These are phyloP conservation scores for Candida pseudoviswanathii DNA, from an alignment of 1,139 yeast species.

Conservation along the genomic window DNA sequence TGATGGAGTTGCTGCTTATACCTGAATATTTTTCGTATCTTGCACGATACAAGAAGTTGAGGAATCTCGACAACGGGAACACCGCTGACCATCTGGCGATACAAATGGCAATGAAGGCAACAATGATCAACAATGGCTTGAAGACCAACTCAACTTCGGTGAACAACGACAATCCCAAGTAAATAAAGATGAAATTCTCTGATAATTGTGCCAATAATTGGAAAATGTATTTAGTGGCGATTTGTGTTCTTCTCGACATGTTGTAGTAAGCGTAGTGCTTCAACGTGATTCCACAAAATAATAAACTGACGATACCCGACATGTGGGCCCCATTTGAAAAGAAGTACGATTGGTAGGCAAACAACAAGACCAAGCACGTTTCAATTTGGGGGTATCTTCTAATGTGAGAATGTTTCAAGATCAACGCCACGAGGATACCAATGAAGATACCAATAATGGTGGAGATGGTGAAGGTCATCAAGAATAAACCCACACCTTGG, in stretches of 20 bases:
- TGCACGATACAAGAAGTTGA: constrained; percentile 76
- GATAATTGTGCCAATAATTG: constrained; percentile 92
- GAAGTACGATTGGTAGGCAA: constrained; percentile 95
- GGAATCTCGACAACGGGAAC: constrained; percentile 83
- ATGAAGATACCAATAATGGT: constrained; percentile 85
- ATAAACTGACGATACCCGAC: constrained; percentile 95
- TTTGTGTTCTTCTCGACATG: constrained; percentile 96
- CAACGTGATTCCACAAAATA: constrained; percentile 94
- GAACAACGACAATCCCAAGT: constrained; percentile 88
- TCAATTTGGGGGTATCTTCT: constrained; percentile 95
- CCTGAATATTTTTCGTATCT: constrained; percentile 44
- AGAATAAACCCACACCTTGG: constrained; percentile 91
- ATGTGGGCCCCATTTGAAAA: constrained; percentile 98
- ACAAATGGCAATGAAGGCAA: constrained; percentile 89
- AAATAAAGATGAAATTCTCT: constrained; percentile 95
- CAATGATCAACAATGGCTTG: constrained; percentile 88
- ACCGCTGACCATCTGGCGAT: constrained; percentile 97
- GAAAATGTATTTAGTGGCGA: constrained; percentile 92
- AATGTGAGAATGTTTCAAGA: constrained; percentile 89
- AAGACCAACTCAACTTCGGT: constrained; percentile 95
- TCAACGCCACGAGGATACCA: constrained; percentile 86
- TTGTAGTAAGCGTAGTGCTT: constrained; percentile 96
- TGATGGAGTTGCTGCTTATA: constrained; percentile 25
- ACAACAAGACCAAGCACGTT: constrained; percentile 84
- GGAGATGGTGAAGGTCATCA: constrained; percentile 93